Evolutionary conservation across 2,329 filamentous ascomycete genomes (phyloP).

Genomic region (Juglanconis oblonga): DNA sequence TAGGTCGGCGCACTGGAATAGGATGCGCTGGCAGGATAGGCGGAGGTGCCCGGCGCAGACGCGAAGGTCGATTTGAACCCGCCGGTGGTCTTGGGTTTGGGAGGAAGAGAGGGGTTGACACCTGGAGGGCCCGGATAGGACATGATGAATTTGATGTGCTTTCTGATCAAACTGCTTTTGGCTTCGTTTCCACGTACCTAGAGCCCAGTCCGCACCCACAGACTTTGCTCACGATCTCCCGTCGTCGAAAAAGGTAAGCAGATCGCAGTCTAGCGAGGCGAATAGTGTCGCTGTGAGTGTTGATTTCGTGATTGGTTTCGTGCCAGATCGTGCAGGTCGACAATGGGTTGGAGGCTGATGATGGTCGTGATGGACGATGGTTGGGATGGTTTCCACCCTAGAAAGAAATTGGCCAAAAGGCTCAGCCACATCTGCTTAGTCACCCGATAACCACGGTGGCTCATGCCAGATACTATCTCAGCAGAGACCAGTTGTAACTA

Average conservation of each 20-base stretch:
- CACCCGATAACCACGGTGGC: too few relatives aligned
- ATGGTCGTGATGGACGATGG: neutral
- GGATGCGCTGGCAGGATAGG: constrained; percentile 24
- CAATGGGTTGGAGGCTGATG: neutral
- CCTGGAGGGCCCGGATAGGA: constrained; percentile 85
- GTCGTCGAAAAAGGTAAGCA: neutral
- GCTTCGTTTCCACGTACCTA: constrained; percentile 47
- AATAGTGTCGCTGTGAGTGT: neutral
- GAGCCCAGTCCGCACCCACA: constrained; percentile 34
- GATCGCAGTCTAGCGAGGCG: neutral
- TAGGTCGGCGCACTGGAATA: constrained; percentile 36
- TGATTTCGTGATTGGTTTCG: neutral
- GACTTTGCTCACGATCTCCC: constrained; percentile 12
- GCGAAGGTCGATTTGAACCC: constrained; percentile 53
- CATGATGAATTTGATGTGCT: constrained; percentile 66
- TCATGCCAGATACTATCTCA: too few relatives aligned
- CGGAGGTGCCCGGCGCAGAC: constrained; percentile 33
- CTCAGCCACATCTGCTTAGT: too few relatives aligned
- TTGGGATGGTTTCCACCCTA: too few relatives aligned
- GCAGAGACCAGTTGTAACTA: too few relatives aligned
- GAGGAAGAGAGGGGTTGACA: constrained; percentile 68
- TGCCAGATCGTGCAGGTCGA: neutral
- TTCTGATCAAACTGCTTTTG: constrained; percentile 24
- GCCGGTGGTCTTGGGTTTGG: constrained; percentile 54
- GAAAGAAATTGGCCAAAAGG: too few relatives aligned